Evolutionary conservation across 2,329 filamentous ascomycete genomes (phyloP).

Genomic region (Sporothrix sp.): DNA sequence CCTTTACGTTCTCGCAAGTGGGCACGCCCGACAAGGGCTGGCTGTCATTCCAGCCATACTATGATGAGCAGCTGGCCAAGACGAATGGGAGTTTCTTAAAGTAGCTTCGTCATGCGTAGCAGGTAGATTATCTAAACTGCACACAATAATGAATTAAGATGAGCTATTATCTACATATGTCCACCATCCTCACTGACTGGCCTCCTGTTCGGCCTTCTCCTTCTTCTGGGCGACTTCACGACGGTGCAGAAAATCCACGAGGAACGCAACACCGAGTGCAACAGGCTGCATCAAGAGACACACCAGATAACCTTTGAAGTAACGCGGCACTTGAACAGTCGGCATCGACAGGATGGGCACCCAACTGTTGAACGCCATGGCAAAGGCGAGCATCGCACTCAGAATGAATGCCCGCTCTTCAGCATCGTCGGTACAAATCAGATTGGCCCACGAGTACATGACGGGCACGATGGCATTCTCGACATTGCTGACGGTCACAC

Average conservation of each 20-base stretch:
- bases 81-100: not conserved
- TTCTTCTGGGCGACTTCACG: not conserved
- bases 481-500: slow-evolving; percentile 11
- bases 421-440: slow-evolving; percentile 28
- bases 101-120: not conserved
- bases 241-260: slow-evolving; percentile 5
- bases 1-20: slow-evolving; percentile 21
- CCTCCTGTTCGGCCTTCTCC: too few relatives aligned
- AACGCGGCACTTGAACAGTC: slow-evolving; percentile 23
- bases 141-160: too few relatives aligned
- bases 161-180: too few relatives aligned
- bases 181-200: too few relatives aligned
- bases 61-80: slow-evolving; percentile 24
- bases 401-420: slow-evolving; percentile 34
- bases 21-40: slow-evolving; percentile 40
- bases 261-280: not conserved
- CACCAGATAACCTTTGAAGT: slow-evolving; percentile 22
- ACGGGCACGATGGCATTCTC: slow-evolving; percentile 13
- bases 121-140: too few relatives aligned
- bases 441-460: slow-evolving; percentile 28
- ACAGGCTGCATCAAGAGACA: slow-evolving; percentile 11
- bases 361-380: slow-evolving; percentile 30
- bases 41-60: slow-evolving; percentile 38
- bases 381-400: slow-evolving; percentile 31
- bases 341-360: slow-evolving; percentile 26